phyloP scores from a whole-genome alignment of 805 yeast species.

The Starmerella bombi region DNA sequence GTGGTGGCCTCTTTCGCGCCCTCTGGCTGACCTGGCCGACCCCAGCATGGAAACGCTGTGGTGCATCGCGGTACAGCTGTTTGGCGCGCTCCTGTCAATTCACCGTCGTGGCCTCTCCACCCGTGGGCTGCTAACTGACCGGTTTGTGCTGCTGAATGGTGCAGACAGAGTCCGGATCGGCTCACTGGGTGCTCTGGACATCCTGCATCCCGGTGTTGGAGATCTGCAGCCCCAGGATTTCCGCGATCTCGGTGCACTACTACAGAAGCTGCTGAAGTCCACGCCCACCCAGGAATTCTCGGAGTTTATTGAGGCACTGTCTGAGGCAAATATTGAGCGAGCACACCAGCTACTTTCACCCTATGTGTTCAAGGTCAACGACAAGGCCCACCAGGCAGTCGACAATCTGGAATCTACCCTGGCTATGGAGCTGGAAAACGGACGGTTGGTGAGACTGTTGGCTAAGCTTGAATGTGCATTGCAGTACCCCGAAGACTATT shows the following conservation, averaged over 20 bases:
- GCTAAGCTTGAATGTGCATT: constrained; percentile 67
- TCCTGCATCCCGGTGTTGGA: constrained; percentile 31
- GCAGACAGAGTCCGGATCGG: constrained; percentile 59
- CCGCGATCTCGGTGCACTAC: constrained; percentile 42
- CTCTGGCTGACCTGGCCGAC: constrained; percentile 41
- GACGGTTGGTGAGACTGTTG: constrained; percentile 66
- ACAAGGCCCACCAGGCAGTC: constrained; percentile 18
- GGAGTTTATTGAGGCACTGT: constrained; percentile 18
- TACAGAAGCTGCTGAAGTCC: constrained; percentile 36
- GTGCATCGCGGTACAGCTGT: constrained; percentile 63
- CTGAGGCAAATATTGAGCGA: constrained; percentile 14
- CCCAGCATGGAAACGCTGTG: constrained; percentile 46
- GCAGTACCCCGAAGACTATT: constrained; percentile 55
- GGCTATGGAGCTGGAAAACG: constrained; percentile 71
- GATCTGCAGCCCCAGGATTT: constrained; percentile 42
- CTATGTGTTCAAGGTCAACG: constrained; percentile 19
- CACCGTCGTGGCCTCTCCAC: constrained; percentile 56
- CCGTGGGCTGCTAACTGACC: constrained; percentile 40
- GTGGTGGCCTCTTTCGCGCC: constrained; percentile 63
- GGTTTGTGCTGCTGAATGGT: constrained; percentile 61
- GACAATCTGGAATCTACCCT: constrained; percentile 31
- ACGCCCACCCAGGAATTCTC: constrained; percentile 19
- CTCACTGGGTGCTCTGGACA: constrained; percentile 59
- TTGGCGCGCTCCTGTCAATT: constrained; percentile 50
- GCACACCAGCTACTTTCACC: constrained; percentile 20